Conservation (phyloP, 345 rosid genomes). For the Linum trigynum region DNA sequence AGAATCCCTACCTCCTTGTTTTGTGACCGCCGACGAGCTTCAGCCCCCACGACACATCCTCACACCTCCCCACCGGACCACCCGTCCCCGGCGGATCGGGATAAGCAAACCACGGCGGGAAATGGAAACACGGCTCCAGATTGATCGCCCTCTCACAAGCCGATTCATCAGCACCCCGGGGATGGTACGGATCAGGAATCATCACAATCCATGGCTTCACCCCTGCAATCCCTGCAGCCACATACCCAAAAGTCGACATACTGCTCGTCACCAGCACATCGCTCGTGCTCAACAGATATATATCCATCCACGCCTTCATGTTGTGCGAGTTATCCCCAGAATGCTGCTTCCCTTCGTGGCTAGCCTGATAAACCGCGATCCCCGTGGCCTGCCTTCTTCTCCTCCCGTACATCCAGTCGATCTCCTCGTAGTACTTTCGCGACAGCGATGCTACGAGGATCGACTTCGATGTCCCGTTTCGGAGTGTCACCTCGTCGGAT, state of each 20-base stretch:
- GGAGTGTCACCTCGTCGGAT: too few species aligned
- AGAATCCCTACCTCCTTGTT: too few species aligned
- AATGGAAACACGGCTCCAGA: too few species aligned
- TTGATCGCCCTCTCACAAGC: too few species aligned
- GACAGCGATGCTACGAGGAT: conserved; percentile 13
- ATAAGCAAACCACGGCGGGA: too few species aligned
- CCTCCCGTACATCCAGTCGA: conserved; percentile 14
- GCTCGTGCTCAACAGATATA: conserved; percentile 19
- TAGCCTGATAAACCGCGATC: conserved; percentile 18
- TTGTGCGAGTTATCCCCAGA: conserved; percentile 13
- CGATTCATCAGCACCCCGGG: too few species aligned
- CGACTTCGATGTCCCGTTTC: conserved; percentile 12
- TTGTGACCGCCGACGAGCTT: too few species aligned
- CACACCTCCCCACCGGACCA: too few species aligned
- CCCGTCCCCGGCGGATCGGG: too few species aligned
- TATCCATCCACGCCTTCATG: conserved; percentile 22
- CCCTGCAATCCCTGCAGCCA: conserved; percentile 18
- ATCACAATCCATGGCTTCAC: conserved; percentile 9
- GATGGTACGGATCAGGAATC: too few species aligned
- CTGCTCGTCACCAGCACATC: conserved; percentile 19
- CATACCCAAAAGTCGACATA: conserved; percentile 22
- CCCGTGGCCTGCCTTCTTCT: conserved; percentile 19
- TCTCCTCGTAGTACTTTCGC: background rate
- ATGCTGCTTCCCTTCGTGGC: conserved; percentile 18
- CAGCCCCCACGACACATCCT: too few species aligned